Evolutionary conservation across 768 basidiomycete genomes (phyloP), one percentile per base, ranked within the genome.

Genomic region (Boletus huronensis): DNA sequence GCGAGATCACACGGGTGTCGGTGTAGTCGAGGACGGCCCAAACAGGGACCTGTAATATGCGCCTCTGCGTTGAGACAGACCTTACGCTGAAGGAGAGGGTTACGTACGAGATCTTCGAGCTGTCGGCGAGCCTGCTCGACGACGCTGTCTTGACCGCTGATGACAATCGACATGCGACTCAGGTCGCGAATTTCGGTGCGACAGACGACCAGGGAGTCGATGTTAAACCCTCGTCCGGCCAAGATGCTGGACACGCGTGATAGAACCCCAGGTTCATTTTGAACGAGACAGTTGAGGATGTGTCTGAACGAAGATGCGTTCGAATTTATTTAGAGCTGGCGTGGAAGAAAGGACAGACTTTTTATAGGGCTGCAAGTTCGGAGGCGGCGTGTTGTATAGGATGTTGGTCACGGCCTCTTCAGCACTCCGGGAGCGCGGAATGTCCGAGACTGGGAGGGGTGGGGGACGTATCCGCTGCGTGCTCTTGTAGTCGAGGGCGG

Each of bases 1-100:
- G 90, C 60, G 88, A 82, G 70, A 99, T 96, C 28, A 87, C 85
- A 53, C 81, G 84, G 23, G 94, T 98, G 57, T 95, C 82, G 19
- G 96, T 98, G 71, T 98, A 99, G 74, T 99, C 95, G 56, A 99
- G 79, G 31, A 99, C 97, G 28, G 96, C 97, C 97, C 97, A 99
- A 5, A 99, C 97, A 47, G 96, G 97, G 26, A 99, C 95, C 96
- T 97, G 48, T 7, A 21, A 23, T n/a, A 34, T 28, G 35, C 43
- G 46, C 26, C 25, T 16, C 6, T 9, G 9, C 17, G 21, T 50
- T n/a, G 28, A 29, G 26, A 8, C 48, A 19, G n/a, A 19, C 48
- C 19, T 19, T 19, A 25, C 21, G 32, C 11, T 42, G 34, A 11
- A 16, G 3, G 46, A 43, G 38, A 44, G 25, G 16, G 31, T 5